Evolutionary conservation across 2,329 filamentous ascomycete genomes (phyloP).

Genomic region (Westerdykella ornata): DNA sequence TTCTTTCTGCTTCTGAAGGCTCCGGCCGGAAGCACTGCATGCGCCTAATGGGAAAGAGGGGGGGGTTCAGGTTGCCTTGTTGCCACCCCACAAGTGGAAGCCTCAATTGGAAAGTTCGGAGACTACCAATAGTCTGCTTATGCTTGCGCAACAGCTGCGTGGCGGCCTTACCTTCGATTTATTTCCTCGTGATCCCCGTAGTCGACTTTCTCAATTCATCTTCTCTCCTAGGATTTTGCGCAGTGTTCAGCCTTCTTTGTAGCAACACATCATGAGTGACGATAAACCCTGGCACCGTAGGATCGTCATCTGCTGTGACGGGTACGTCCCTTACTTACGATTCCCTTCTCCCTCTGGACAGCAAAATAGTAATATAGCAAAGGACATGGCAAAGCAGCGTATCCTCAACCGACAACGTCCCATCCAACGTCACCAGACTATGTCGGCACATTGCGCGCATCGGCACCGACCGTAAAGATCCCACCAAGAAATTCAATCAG

Average conservation of each 20-base stretch:
- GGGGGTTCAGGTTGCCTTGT: neutral
- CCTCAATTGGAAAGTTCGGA: no score
- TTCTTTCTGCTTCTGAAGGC: neutral
- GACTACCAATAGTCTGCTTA: neutral
- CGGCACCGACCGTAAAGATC: constrained; percentile 19
- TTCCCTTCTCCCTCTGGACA: neutral
- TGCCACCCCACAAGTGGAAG: neutral
- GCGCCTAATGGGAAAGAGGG: constrained; percentile 1
- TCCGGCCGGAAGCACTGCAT: neutral
- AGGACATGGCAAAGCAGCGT: constrained; percentile 33
- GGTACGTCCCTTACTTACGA: constrained; percentile 2
- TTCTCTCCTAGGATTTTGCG: neutral
- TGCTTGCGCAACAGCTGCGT: constrained; percentile 3
- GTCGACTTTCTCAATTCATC: neutral
- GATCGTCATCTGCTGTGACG: constrained; percentile 34
- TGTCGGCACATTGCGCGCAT: constrained; percentile 28
- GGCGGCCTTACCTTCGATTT: neutral
- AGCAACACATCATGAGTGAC: constrained; percentile 9
- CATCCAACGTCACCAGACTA: constrained; percentile 34
- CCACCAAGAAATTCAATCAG: constrained; percentile 27
- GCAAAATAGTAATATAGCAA: neutral
- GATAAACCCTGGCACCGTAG: constrained; percentile 25
- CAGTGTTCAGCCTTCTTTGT: neutral
- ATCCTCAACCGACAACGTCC: constrained; percentile 24
- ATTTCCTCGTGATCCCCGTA: neutral